phyloP scores from a whole-genome alignment of 2,329 filamentous ascomycete species.

The Fusarium falciforme region DNA sequence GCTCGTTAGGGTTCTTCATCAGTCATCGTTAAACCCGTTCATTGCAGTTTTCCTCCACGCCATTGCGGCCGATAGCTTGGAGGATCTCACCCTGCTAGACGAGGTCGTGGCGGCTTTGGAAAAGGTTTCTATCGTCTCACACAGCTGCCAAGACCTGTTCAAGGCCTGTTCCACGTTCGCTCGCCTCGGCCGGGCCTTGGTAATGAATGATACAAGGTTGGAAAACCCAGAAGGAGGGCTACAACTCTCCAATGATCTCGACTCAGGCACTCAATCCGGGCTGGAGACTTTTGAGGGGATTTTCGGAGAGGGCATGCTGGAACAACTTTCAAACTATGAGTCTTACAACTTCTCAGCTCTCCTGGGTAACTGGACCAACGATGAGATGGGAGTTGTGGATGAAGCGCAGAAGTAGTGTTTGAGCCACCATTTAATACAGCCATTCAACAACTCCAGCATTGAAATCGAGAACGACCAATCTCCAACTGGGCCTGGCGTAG shows the following conservation, averaged over 20 bases:
- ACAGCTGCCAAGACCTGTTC: background rate
- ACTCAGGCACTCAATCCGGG: background rate
- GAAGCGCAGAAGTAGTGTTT: background rate
- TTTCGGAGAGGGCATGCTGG: background rate
- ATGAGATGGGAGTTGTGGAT: background rate
- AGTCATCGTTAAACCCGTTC: constrained; percentile 3
- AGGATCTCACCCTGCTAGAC: background rate
- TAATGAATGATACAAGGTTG: background rate
- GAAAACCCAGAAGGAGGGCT: background rate
- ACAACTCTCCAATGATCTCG: background rate
- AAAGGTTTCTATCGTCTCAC: background rate
- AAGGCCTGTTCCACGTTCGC: constrained; percentile 5
- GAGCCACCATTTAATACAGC: background rate
- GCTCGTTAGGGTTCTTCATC: background rate
- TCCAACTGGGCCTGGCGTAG: too few relatives aligned
- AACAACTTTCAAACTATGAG: constrained; percentile 2
- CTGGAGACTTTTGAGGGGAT: background rate
- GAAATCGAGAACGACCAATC: background rate
- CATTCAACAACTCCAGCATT: background rate
- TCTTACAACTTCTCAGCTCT: background rate
- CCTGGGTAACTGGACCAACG: background rate
- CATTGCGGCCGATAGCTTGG: background rate
- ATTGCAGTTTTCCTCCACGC: background rate
- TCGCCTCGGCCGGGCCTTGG: background rate
- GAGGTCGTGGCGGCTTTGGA: background rate